Percentiles rank a stretch among this genome's conserved stretches.
These are phyloP conservation scores for Calcarisporium arbuscula DNA, from an alignment of 2,329 filamentous ascomycete species.

Conservation along the genomic window DNA sequence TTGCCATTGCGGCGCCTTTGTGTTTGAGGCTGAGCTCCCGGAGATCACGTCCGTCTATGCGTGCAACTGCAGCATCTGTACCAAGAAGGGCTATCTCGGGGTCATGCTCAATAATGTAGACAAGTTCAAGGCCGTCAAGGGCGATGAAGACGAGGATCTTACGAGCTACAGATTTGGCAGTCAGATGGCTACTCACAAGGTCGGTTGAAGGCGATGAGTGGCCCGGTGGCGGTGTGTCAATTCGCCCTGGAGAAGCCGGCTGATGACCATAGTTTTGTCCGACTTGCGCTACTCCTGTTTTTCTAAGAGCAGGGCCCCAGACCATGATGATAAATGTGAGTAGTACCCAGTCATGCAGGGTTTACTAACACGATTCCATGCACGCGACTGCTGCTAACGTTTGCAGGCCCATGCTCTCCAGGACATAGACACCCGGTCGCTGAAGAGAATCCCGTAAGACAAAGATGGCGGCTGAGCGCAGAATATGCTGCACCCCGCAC, in stretches of 20 bases:
- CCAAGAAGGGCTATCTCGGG: constrained; percentile 40
- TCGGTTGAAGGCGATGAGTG: no score
- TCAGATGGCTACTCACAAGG: constrained; percentile 35
- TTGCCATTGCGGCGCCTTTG: constrained; percentile 50
- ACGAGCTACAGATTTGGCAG: constrained; percentile 37
- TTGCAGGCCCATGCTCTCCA: constrained; percentile 38
- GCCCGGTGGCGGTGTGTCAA: no score
- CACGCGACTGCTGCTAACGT: no score
- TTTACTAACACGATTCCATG: constrained; percentile 6
- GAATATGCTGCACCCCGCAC: not conserved
- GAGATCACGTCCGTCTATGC: constrained; percentile 49
- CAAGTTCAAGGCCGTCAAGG: constrained; percentile 40
- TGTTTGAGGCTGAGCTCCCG: constrained; percentile 45
- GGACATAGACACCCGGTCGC: constrained; percentile 32
- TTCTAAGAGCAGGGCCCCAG: constrained; percentile 16
- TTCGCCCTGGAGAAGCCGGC: no score
- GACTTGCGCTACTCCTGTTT: constrained; percentile 39
- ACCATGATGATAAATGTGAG: constrained; percentile 10
- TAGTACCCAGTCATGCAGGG: not conserved
- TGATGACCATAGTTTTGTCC: constrained; percentile 40
- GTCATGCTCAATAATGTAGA: constrained; percentile 21
- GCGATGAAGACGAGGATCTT: constrained; percentile 31
- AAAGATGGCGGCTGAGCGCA: not conserved
- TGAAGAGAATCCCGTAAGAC: constrained; percentile 30
- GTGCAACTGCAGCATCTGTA: constrained; percentile 65